Evolutionary conservation across 306 rosid species (phyloP), one percentile per base, ranked within the genome.

Genomic region (Alnus glutinosa): DNA sequence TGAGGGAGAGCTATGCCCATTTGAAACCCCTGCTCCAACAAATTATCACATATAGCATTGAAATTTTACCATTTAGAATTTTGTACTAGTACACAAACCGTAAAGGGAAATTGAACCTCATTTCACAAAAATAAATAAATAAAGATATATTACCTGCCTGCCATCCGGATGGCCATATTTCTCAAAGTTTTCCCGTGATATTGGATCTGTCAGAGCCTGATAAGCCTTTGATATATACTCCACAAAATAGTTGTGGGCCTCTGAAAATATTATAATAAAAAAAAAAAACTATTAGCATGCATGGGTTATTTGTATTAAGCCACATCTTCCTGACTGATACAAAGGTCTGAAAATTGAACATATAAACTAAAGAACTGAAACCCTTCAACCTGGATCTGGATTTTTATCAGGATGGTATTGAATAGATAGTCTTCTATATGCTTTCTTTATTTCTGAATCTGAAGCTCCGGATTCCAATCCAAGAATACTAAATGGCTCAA

Each of bases 1-100:
- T 96, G 94, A 71, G 99, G 98, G 73, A 96, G 98, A 79, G 98
- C 97, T 83, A 93, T 93, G 77, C 99, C 98, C 99, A 96, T 96
- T 93, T 93, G 94, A 78, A 96, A 96, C 50, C 99, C 99, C 99
- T 96, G 86, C 68, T 62, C 15, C 62, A 80, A 83, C 44, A 84
- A 83, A 81, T 55, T 74, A 77, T 44, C 83, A 81, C 71, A 49
- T 50, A 71, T 57, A 82, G 64, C 74, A 75, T 64, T 77, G 70
- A 73, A 76, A 71, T 58, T 55, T 15, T 55, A 46, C 32, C 23
- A 36, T 5, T 70, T 28, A 37, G 70, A 51, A 59, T 78, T 58
- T 16, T 71, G 46, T 47, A 28, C 66, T 42, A 55, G 14, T 44
- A 59, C 30, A 70, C 73, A 68, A 83, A 74, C 52, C 75, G 55